Base-by-base conservation (phyloP, 352 stramenopile genomes). In the Globisporangium sylvaticum region DNA sequence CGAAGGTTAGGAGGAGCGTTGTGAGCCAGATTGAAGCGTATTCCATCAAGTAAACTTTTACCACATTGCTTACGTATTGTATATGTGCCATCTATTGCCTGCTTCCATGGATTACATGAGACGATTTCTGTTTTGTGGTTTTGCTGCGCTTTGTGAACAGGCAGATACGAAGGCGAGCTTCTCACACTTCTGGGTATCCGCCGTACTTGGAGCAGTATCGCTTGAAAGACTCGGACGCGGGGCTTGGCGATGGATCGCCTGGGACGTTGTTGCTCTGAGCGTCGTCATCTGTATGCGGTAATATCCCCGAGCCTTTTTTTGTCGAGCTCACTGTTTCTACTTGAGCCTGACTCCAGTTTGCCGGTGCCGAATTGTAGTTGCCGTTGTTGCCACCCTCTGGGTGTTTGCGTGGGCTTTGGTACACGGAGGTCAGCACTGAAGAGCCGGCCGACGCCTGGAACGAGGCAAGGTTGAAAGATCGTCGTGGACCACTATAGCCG, bases 191-290 rank as follows among this genome's bases (percentile, higher is more conserved):
- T 61, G 85, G 80, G 42, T 95, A 95, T 18, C 87, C 87, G 48
- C 87, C 87, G 58, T 95, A 95, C 67, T 93, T 95, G 25, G 87
- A 95, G 81, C 87, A 95, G 53, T 92, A 93, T 62, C 78, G 82
- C 66, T 86, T 89, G 74, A 92, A 91, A 22, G 80, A 78, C 50
- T 76, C 72, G 54, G 70, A 71, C 27, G 69, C 73, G 12, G 79
- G 71, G 20, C 69, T 82, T 15, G 68, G 27, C 12, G 70, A 29
- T 25, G 73, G 68, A 6, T 81, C 67, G 8, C 62, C 65, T 29
- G 68, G 64, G 50, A 71, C 67, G 44, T 71, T 65, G 50, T 72
- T 63, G 20, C 2, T 57, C 55, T 27, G 64, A 25, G 27, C 37
- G 50, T 53, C 59, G 12, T 25, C 24, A 5, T n/a, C n/a, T 29